Percentiles rank a stretch among this genome's conserved stretches.
These are phyloP conservation scores for Rhynchosporium agropyri DNA, from an alignment of 2,329 filamentous ascomycete genomes.

Conservation along the genomic window DNA sequence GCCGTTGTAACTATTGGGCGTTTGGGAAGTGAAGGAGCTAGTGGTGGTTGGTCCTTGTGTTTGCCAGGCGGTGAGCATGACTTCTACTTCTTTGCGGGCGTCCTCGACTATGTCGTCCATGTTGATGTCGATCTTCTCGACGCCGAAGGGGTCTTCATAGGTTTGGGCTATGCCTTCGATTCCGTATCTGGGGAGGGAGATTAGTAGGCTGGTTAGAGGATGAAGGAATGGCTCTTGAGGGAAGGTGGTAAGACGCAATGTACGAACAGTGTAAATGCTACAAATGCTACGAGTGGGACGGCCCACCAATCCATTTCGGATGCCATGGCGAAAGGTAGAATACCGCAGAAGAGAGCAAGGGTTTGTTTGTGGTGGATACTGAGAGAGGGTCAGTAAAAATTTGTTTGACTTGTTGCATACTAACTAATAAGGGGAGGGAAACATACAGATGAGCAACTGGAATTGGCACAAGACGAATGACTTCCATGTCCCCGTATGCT, in stretches of 20 bases:
- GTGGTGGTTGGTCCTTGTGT: slow-evolving; percentile 32
- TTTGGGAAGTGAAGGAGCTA: not conserved
- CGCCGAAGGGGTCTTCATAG: slow-evolving; percentile 67
- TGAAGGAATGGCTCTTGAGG: not conserved
- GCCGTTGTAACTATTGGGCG: slow-evolving; percentile 18
- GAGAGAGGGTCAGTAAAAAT: not conserved
- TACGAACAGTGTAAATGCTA: slow-evolving; percentile 58
- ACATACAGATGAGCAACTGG: slow-evolving; percentile 60
- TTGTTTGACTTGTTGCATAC: slow-evolving; percentile 7
- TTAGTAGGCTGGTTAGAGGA: not conserved
- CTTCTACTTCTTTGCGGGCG: slow-evolving; percentile 58
- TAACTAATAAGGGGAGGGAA: slow-evolving; percentile 32
- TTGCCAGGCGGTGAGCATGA: slow-evolving; percentile 60
- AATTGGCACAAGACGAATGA: slow-evolving; percentile 64
- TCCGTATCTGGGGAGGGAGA: slow-evolving; percentile 50
- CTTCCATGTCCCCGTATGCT: slow-evolving; percentile 66
- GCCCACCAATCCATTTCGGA: slow-evolving; percentile 66
- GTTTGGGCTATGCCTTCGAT: slow-evolving; percentile 57
- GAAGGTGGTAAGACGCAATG: not conserved
- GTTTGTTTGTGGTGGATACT: slow-evolving; percentile 67
- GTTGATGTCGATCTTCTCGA: slow-evolving; percentile 68
- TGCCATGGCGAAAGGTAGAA: slow-evolving; percentile 65
- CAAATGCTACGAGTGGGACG: slow-evolving; percentile 59
- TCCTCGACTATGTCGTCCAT: slow-evolving; percentile 68
- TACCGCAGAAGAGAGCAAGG: slow-evolving; percentile 60